Evolutionary conservation across 1,284 basidiomycete genomes (phyloP).

Genomic region (Sutorius eximius): DNA sequence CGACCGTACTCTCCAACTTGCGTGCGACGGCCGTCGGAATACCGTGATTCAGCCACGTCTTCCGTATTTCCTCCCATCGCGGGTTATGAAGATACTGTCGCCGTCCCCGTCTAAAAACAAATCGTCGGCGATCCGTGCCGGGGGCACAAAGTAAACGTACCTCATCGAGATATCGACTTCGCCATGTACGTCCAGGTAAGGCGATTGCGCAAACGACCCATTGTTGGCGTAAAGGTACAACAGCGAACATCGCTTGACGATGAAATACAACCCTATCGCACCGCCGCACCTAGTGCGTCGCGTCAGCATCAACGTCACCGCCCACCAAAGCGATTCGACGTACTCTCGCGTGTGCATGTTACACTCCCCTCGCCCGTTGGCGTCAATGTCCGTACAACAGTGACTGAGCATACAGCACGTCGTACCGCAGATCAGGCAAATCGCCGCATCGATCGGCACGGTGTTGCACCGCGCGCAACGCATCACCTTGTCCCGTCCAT

Average conservation of each 20-base stretch:
- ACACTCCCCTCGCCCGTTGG: constrained; percentile 76
- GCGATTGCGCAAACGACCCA: constrained; percentile 86
- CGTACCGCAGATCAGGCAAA: constrained; percentile 90
- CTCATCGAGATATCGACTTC: constrained; percentile 93
- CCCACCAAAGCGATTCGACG: constrained; percentile 36
- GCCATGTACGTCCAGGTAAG: constrained; percentile 94
- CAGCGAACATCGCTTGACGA: constrained; percentile 90
- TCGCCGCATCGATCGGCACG: constrained; percentile 82
- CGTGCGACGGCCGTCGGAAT: constrained; percentile 91
- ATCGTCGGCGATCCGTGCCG: neutral
- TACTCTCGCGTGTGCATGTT: constrained; percentile 94
- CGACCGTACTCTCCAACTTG: constrained; percentile 85
- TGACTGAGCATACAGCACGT: constrained; percentile 91
- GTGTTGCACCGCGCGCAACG: constrained; percentile 79
- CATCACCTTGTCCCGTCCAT: constrained; percentile 61
- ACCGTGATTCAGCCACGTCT: constrained; percentile 86
- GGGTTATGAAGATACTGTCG: constrained; percentile 86
- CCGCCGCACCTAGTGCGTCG: constrained; percentile 77
- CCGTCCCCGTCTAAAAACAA: constrained; percentile 65
- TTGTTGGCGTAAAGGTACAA: constrained; percentile 90
- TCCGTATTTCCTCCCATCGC: constrained; percentile 91
- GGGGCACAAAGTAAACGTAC: constrained; percentile 42
- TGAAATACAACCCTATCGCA: constrained; percentile 85
- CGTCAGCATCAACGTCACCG: constrained; percentile 1
- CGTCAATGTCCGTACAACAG: constrained; percentile 82